Evolutionary conservation across 345 rosid genomes (phyloP), one percentile per base, ranked within the genome.

Genomic region (Geranium rotundifolium): DNA sequence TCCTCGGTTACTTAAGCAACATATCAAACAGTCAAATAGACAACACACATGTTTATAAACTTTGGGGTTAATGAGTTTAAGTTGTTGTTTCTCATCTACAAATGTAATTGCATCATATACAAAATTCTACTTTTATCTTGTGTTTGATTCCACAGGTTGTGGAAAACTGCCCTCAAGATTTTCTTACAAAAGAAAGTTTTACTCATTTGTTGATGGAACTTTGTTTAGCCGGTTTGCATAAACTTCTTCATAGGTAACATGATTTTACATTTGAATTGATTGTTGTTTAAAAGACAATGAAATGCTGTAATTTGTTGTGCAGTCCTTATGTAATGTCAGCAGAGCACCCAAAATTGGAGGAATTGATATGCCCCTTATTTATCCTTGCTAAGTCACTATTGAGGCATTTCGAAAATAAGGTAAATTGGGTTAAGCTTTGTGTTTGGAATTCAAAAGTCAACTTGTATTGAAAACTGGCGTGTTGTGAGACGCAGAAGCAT

Each of bases 111-210:
- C 41, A 34, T 34, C 41, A 3, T 34, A 4, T 34, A 34, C 41
- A 9, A 12, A 9, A 13, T 41, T 6, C 10, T 41, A 7, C 52
- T 31, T 50, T 5, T 29, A 62, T 54, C 2, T 60, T 46, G 29
- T 64, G 61, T 65, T 60, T 69, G 60, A 67, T 58, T 76, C 29
- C 41, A 77, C 85, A 92, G 97, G 83, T 92, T 58, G 76, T 85
- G 72, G 80, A 80, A 74, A 89, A 85, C 68, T 85, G 95, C 73
- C 90, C 87, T 19, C 73, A 70, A 72, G 81, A 83, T 73, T 84
- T 92, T 76, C 69, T 89, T 67, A 85, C 78, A 63, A 74, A 63
- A 31, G 88, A 83, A 71, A 73, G 73, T 68, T 87, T 87, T 69
- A 66, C 77, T 65, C 73, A 73, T 68, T 76, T 83, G 69, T 76